A percentile compares a stretch with the other conserved stretches of the same genome.
Conservation (phyloP, 768 basidiomycete genomes). For the Mycena galericulata region DNA sequence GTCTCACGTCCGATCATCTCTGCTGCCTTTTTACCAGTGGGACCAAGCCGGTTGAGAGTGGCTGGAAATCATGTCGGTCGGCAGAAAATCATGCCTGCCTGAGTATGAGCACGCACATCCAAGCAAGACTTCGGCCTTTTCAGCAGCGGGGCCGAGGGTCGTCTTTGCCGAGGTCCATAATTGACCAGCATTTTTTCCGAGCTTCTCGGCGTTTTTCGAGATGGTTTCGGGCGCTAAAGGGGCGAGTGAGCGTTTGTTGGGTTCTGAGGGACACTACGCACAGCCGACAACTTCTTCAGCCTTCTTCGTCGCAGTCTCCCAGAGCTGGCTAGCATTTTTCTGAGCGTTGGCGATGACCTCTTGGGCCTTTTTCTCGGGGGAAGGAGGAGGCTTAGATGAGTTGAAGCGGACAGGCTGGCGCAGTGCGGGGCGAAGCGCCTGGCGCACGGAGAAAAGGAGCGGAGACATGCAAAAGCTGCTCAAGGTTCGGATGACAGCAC, state of each 20-base stretch:
- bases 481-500: slow-evolving; percentile 9
- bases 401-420: slow-evolving; percentile 54
- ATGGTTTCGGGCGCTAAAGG: slow-evolving; percentile 24
- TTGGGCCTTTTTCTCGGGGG: slow-evolving; percentile 77
- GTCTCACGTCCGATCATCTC: slow-evolving; percentile 62
- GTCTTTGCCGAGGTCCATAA: slow-evolving; percentile 35
- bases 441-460: slow-evolving; percentile 34
- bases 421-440: slow-evolving; percentile 44
- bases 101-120: slow-evolving; percentile 53
- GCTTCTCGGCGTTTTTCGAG: slow-evolving; percentile 34
- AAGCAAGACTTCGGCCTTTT: slow-evolving; percentile 55
- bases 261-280: neutral
- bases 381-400: slow-evolving; percentile 57
- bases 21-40: slow-evolving; percentile 65
- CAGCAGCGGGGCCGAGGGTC: slow-evolving; percentile 58
- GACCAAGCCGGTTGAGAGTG: slow-evolving; percentile 47
- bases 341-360: slow-evolving; percentile 71
- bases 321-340: slow-evolving; percentile 65
- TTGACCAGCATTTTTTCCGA: slow-evolving; percentile 31
- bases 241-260: neutral
- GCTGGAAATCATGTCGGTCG: slow-evolving; percentile 8
- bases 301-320: slow-evolving; percentile 62
- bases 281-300: slow-evolving; percentile 56
- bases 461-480: slow-evolving; percentile 26
- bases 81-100: neutral